Evolutionary conservation across 2,329 filamentous ascomycete genomes (phyloP).

Genomic region (Xylariaceae sp.): DNA sequence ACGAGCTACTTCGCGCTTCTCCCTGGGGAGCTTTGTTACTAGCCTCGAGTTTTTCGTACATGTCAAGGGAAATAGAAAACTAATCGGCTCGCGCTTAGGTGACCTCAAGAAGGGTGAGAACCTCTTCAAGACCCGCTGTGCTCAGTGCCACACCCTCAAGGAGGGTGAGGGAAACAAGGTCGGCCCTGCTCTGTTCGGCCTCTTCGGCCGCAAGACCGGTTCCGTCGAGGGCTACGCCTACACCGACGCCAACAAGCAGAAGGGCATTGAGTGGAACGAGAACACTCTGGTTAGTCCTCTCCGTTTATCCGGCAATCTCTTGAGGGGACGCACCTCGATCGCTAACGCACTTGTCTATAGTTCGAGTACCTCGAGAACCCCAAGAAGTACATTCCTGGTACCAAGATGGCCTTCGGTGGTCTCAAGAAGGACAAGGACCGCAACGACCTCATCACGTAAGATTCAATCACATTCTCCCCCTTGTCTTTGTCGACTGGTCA

Average conservation of each 20-base stretch:
- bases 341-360: constrained; percentile 38
- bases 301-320: background rate
- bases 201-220: constrained; percentile 94
- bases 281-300: constrained; percentile 64
- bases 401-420: constrained; percentile 99
- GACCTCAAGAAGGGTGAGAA: constrained; percentile 94
- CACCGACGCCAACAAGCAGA: constrained; percentile 99
- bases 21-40: background rate
- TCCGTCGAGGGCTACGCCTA: constrained; percentile 89
- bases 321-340: background rate
- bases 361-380: constrained; percentile 99
- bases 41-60: background rate
- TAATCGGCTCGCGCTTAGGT: constrained; percentile 51
- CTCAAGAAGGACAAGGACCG: constrained; percentile 99
- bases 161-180: constrained; percentile 92
- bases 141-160: constrained; percentile 97
- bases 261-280: constrained; percentile 85
- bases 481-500: background rate
- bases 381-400: constrained; percentile 99
- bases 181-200: constrained; percentile 92
- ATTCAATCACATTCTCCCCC: constrained; percentile 23
- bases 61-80: constrained; percentile 12
- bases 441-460: constrained; percentile 96
- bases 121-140: constrained; percentile 99
- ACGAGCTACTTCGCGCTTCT: background rate